These are phyloP conservation scores for Oidiodendron maius DNA, from an alignment of 495 filamentous ascomycete genomes.

Conservation along the genomic window DNA sequence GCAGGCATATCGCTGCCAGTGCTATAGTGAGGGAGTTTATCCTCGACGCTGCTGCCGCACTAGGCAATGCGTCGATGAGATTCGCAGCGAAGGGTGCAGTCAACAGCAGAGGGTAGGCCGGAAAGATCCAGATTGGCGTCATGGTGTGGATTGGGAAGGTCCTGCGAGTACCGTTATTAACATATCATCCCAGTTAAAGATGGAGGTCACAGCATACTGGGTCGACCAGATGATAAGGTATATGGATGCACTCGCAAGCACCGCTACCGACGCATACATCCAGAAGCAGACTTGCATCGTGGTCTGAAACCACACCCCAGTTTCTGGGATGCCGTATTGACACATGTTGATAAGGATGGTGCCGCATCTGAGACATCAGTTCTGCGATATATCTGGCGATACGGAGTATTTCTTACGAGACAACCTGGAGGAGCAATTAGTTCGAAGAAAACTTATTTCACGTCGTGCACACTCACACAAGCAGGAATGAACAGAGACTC, in stretches of 20 bases:
- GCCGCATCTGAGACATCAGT: slow-evolving; percentile 51
- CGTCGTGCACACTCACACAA: slow-evolving; percentile 43
- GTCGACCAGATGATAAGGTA: slow-evolving; percentile 68
- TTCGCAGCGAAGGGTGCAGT: slow-evolving; percentile 69
- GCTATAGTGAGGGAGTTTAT: slow-evolving; percentile 57
- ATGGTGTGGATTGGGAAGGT: slow-evolving; percentile 80
- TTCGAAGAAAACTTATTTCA: slow-evolving; percentile 19
- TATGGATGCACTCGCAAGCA: slow-evolving; percentile 58
- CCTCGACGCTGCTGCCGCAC: slow-evolving; percentile 26
- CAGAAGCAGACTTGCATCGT: slow-evolving; percentile 65
- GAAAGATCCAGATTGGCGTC: slow-evolving; percentile 92
- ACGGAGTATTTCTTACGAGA: no score
- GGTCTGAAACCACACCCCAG: slow-evolving; percentile 61
- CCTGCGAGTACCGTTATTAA: no score
- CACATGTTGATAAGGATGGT: slow-evolving; percentile 76
- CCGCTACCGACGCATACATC: slow-evolving; percentile 61
- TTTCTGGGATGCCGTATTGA: slow-evolving; percentile 65
- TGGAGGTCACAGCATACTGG: no score
- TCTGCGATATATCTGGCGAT: no score
- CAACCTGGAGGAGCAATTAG: slow-evolving; percentile 27
- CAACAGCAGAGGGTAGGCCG: slow-evolving; percentile 79
- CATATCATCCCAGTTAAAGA: no score
- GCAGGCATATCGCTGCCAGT: slow-evolving; percentile 63
- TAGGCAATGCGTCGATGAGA: slow-evolving; percentile 44
- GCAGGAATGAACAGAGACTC: slow-evolving; percentile 78